Evolutionary conservation across 768 basidiomycete genomes (phyloP), one percentile per base, ranked within the genome.

Genomic region (Agaricus blazei): DNA sequence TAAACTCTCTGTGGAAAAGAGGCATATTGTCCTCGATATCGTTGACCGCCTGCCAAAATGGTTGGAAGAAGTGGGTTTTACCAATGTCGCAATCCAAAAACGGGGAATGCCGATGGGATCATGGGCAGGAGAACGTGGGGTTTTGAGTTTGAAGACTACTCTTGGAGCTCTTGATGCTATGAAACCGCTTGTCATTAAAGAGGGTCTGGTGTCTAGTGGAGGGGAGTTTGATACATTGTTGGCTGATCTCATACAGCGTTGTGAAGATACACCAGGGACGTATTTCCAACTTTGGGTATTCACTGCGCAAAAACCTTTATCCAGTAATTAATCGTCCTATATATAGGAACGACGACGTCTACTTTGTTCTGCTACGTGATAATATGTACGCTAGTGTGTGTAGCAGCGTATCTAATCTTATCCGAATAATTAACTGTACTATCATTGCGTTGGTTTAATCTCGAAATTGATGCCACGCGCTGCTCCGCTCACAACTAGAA

Each of bases 171-270:
- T 27, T 9, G 5, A 36, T 23, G 49, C 19, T 2, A 59, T 55
- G 38, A 56, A 55, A 37, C 29, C 23, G 24, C 54, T 50, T 15
- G 54, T 59, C 12, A 42, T 59, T 15, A 45, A 42, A 15, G 58
- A 51, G 36, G 54, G 54, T 34, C 8, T 59, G 23, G 54, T 59
- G 2, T 29, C 23, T 8, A 51, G 43, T 2, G 55, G 48, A 29
- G 49, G 56, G 44, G 54, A 56, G 40, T 59, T 48, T 43, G 58
- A 59, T 47, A 50, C 44, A 15, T 5, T 48, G 34, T 6, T 34
- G 34, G 34, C 34, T 8, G 34, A 34, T 8, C 12, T 28, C 52
- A n/a, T 27, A 42, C 4, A 54, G 52, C 14, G 2, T 59, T n/a
- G 40, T 19, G 51, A 55, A 6, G 47, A 55, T 15, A 54, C 44